Evolutionary conservation across 2,329 filamentous ascomycete genomes (phyloP).

Genomic region (Xylaria sp.): DNA sequence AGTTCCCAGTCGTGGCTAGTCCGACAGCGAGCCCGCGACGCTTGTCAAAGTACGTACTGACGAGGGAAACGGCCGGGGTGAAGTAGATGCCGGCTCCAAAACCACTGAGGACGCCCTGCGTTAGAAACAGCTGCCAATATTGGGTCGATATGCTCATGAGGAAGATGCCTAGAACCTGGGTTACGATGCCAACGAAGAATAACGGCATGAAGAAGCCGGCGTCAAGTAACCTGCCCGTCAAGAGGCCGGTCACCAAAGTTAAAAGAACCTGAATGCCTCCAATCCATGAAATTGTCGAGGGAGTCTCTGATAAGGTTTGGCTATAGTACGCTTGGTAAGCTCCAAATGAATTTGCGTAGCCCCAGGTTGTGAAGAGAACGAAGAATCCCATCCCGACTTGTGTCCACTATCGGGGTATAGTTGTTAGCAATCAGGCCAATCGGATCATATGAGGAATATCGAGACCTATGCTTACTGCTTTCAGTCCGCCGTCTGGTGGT

Average conservation of each 20-base stretch:
- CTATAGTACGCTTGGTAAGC: constrained; percentile 60
- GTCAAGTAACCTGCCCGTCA: constrained; percentile 58
- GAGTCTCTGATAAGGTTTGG: constrained; percentile 47
- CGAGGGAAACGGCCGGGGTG: constrained; percentile 66
- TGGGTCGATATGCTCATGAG: constrained; percentile 54
- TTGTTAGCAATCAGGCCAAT: constrained; percentile 2
- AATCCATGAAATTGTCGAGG: constrained; percentile 58
- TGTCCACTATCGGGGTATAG: constrained; percentile 46
- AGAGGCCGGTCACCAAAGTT: constrained; percentile 55
- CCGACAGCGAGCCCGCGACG: constrained; percentile 68
- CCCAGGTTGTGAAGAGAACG: constrained; percentile 58
- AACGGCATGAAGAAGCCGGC: constrained; percentile 56
- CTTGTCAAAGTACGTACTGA: constrained; percentile 71
- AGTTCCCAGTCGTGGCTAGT: constrained; percentile 67
- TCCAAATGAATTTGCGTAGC: constrained; percentile 59
- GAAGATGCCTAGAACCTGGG: constrained; percentile 59
- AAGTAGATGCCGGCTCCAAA: constrained; percentile 67
- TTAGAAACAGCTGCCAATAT: constrained; percentile 63
- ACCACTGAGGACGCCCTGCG: constrained; percentile 61
- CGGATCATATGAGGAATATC: background rate
- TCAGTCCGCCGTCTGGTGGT: constrained; percentile 48
- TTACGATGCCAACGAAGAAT: constrained; percentile 52
- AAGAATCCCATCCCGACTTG: constrained; percentile 53
- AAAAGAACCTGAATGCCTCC: constrained; percentile 58
- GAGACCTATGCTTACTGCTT: constrained; percentile 40